A percentile compares a stretch with the other conserved stretches of the same genome.
phyloP scores from a whole-genome alignment of 768 basidiomycete species.

The Galerina marginata region DNA sequence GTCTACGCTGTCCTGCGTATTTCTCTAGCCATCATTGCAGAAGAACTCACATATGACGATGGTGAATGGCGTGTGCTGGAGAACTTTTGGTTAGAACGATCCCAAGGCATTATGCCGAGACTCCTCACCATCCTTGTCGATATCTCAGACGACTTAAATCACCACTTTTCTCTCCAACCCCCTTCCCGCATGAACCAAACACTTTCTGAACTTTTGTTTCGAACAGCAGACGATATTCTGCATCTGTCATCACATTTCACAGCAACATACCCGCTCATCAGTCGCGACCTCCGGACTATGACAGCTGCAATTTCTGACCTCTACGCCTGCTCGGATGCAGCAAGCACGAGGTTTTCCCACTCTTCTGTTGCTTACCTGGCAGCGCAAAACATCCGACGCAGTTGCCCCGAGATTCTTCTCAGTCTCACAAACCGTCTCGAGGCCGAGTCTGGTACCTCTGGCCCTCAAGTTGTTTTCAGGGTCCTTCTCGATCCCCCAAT shows the following conservation, averaged over 20 bases:
- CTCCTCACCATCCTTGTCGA: conserved; percentile 57
- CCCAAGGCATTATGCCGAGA: conserved; percentile 60
- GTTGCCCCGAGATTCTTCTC: conserved; percentile 57
- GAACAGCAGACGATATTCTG: conserved; percentile 58
- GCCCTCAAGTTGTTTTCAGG: conserved; percentile 58
- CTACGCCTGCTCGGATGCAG: conserved; percentile 58
- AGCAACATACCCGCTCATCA: conserved; percentile 53
- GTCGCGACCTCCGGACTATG: conserved; percentile 52
- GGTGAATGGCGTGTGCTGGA: conserved; percentile 63
- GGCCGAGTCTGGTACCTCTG: conserved; percentile 40
- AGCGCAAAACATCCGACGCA: conserved; percentile 49
- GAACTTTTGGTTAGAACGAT: conserved; percentile 63
- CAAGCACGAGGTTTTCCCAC: conserved; percentile 45
- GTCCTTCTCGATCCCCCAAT: conserved; percentile 58
- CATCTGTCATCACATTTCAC: conserved; percentile 53
- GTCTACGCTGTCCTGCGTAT: conserved; percentile 67
- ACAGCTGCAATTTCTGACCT: conserved; percentile 54
- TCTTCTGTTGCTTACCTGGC: conserved; percentile 43
- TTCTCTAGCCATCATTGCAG: conserved; percentile 60
- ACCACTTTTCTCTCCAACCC: conserved; percentile 51
- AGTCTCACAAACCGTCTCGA: conserved; percentile 41
- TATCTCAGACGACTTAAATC: conserved; percentile 57
- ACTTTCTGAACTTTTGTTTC: conserved; percentile 60
- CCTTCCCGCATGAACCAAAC: conserved; percentile 43
- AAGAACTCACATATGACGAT: conserved; percentile 50